Percentiles rank a stretch among this genome's conserved stretches.
phyloP scores from a whole-genome alignment of 1,284 basidiomycete genomes.

The Pascua sp. region DNA sequence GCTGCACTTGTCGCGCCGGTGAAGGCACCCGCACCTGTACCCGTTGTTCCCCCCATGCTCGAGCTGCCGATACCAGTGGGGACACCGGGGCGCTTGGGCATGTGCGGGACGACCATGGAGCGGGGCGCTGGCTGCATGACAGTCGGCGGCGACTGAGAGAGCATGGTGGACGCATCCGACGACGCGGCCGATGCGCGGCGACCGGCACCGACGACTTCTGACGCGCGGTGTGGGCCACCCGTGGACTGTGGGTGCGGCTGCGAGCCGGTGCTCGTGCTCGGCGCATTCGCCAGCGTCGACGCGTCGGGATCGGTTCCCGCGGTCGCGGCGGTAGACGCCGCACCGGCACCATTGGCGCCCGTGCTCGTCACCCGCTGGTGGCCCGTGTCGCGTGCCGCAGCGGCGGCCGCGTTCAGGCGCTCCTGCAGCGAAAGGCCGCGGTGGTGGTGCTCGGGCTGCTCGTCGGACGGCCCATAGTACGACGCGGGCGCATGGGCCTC shows the following conservation, averaged over 20 bases:
- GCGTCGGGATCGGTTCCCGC: too few species aligned
- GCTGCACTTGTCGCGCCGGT: background rate
- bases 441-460: constrained; percentile 28
- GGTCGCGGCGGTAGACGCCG: constrained; percentile 7
- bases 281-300: too few species aligned
- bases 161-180: too few species aligned
- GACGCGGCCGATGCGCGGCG: too few species aligned
- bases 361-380: background rate
- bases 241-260: too few species aligned
- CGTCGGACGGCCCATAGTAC: constrained; percentile 32
- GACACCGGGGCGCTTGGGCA: constrained; percentile 43
- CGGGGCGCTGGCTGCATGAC: constrained; percentile 23
- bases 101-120: constrained; percentile 42
- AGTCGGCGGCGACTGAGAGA: background rate
- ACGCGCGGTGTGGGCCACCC: too few species aligned
- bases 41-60: too few species aligned
- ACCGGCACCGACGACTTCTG: too few species aligned
- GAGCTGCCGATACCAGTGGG: constrained; percentile 28
- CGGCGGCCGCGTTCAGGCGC: constrained; percentile 37
- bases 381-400: constrained; percentile 3
- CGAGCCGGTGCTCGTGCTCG: too few species aligned
- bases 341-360: background rate
- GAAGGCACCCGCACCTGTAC: too few species aligned
- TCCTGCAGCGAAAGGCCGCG: constrained; percentile 27
- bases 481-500: constrained; percentile 20